Evolutionary conservation across 2,329 filamentous ascomycete genomes (phyloP).

Genomic region (Helicocarpus griseus): DNA sequence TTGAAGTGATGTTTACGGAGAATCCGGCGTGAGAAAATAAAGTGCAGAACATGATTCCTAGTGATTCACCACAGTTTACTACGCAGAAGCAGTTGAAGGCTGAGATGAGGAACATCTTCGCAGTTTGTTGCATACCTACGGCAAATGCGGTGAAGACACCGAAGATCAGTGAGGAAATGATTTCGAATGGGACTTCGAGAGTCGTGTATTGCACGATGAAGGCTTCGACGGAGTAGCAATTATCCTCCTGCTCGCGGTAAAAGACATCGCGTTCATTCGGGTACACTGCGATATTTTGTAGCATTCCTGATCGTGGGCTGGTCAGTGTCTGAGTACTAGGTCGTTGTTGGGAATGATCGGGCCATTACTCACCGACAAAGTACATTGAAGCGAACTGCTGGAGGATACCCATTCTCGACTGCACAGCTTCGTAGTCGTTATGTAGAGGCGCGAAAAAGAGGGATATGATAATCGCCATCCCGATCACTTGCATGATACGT

Average conservation of each 20-base stretch:
- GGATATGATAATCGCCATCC: conserved; percentile 52
- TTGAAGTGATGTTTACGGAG: conserved; percentile 61
- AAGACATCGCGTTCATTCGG: conserved; percentile 65
- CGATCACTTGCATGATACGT: conserved; percentile 57
- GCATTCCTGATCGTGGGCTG: conserved; percentile 48
- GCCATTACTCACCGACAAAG: conserved; percentile 24
- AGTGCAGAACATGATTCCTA: conserved; percentile 74
- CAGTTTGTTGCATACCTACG: conserved; percentile 54
- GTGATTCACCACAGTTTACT: conserved; percentile 62
- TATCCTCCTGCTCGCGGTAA: conserved; percentile 66
- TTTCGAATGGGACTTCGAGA: conserved; percentile 63
- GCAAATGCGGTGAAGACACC: conserved; percentile 55
- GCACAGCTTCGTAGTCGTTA: conserved; percentile 59
- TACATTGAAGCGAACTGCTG: conserved; percentile 56
- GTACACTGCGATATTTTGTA: conserved; percentile 69
- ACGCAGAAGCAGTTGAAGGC: conserved; percentile 63
- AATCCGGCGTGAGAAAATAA: conserved; percentile 66
- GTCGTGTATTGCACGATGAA: conserved; percentile 63
- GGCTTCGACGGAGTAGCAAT: conserved; percentile 59
- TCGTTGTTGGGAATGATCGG: background rate
- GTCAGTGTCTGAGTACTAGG: too few species aligned
- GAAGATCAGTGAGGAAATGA: conserved; percentile 56
- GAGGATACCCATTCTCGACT: conserved; percentile 64
- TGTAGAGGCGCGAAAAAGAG: conserved; percentile 64
- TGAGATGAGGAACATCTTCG: conserved; percentile 56